Percentiles rank a stretch among this genome's conserved stretches.
Conservation (phyloP, 352 stramenopile genomes). For the Globisporangium middletonii region DNA sequence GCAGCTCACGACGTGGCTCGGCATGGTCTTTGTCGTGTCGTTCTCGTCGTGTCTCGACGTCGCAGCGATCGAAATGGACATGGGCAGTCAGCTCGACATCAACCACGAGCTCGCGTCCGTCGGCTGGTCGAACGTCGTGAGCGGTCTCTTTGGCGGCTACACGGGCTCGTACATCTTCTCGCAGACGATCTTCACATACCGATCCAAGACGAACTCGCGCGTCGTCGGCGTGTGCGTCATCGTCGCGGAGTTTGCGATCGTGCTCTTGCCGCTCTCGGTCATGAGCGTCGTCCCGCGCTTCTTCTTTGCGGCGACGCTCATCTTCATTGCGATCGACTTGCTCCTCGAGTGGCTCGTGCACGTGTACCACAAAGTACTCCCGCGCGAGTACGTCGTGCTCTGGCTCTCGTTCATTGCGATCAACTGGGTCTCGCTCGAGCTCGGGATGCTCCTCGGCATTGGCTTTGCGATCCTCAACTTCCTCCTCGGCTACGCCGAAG, state of each 20-base stretch:
- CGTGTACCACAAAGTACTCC: constrained; percentile 76
- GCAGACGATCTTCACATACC: constrained; percentile 97
- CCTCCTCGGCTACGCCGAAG: constrained; percentile 68
- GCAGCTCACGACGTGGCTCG: constrained; percentile 89
- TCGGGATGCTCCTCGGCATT: constrained; percentile 93
- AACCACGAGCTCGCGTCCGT: constrained; percentile 93
- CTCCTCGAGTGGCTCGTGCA: constrained; percentile 96
- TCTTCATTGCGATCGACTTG: constrained; percentile 97
- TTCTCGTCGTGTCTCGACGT: constrained; percentile 97
- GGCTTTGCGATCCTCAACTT: constrained; percentile 85
- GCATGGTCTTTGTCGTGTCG: constrained; percentile 97
- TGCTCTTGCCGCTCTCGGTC: constrained; percentile 90
- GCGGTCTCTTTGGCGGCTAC: constrained; percentile 94
- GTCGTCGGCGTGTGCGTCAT: constrained; percentile 91
- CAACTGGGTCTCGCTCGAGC: constrained; percentile 93
- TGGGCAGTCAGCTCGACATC: constrained; percentile 92
- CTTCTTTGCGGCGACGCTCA: constrained; percentile 96
- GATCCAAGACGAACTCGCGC: constrained; percentile 86
- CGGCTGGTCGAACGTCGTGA: constrained; percentile 95
- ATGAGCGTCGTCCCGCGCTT: constrained; percentile 94
- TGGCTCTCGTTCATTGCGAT: constrained; percentile 93
- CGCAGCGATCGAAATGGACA: constrained; percentile 96
- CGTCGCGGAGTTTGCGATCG: constrained; percentile 80
- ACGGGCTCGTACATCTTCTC: constrained; percentile 99
- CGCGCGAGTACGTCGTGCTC: constrained; percentile 91